These are phyloP conservation scores for Aspergillus avenaceus DNA, from an alignment of 495 filamentous ascomycete species.

Conservation along the genomic window DNA sequence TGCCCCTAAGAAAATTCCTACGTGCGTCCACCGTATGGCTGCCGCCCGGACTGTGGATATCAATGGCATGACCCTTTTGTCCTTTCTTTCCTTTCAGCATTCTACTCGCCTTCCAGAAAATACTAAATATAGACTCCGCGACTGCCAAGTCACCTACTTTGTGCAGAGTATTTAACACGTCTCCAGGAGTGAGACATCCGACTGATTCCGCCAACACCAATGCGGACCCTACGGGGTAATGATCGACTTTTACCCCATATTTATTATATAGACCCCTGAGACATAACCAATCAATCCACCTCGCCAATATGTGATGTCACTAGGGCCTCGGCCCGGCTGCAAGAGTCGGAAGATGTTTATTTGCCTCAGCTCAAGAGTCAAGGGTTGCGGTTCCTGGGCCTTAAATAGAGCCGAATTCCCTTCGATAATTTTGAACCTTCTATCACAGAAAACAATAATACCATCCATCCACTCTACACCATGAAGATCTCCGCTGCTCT, in stretches of 20 bases:
- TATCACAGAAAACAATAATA: neutral
- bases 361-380: no score
- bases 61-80: neutral
- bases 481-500: conserved; percentile 34
- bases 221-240: neutral
- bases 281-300: neutral
- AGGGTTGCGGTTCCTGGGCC: neutral
- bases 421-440: no score
- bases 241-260: neutral
- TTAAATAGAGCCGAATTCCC: no score
- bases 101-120: neutral
- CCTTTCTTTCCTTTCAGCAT: no score
- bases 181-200: neutral
- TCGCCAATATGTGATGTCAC: neutral
- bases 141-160: no score
- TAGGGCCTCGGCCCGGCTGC: neutral
- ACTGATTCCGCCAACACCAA: neutral
- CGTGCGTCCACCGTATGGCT: no score
- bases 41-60: no score
- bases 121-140: neutral
- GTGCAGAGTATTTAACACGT: no score
- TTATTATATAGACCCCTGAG: neutral
- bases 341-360: no score
- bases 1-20: no score
- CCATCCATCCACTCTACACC: neutral